Conservation (phyloP, 164 flowering plant species). For the Magnolia officinalis region DNA sequence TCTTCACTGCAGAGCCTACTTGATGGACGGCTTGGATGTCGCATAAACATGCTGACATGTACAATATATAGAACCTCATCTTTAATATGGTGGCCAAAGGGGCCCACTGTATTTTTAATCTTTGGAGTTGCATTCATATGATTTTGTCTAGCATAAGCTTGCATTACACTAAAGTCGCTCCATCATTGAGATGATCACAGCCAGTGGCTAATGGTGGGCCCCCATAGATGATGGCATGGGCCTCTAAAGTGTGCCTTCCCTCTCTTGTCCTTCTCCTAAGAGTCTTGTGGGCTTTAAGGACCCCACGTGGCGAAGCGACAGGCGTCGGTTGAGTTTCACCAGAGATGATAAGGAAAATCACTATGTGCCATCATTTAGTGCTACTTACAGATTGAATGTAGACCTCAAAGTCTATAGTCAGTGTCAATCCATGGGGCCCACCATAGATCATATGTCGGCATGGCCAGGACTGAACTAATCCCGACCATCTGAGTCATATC, state of each 20-base stretch:
- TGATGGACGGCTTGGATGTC: not conserved
- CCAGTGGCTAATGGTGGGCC: slow-evolving; percentile 33
- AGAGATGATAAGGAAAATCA: not conserved
- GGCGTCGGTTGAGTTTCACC: not conserved
- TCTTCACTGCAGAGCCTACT: not conserved
- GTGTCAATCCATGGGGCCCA: too few species aligned
- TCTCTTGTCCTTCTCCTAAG: not conserved
- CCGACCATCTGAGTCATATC: too few species aligned
- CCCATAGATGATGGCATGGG: slow-evolving; percentile 1
- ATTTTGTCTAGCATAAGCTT: slow-evolving; percentile 35
- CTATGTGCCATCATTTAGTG: too few species aligned
- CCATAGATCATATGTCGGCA: too few species aligned
- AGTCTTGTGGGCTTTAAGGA: not conserved
- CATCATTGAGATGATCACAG: slow-evolving; percentile 16
- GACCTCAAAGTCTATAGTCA: too few species aligned
- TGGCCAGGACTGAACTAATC: too few species aligned
- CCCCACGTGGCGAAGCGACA: slow-evolving; percentile 1
- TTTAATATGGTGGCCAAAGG: not conserved
- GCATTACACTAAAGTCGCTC: slow-evolving; percentile 11
- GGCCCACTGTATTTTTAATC: not conserved
- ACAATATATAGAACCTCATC: not conserved
- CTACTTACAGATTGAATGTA: too few species aligned
- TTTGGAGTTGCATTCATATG: slow-evolving; percentile 24
- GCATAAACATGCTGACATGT: not conserved
- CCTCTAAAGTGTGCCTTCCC: not conserved